Percentiles rank a stretch among this genome's conserved stretches.
These are phyloP conservation scores for Penicillium sp. DNA, from an alignment of 2,329 filamentous ascomycete genomes.

Conservation along the genomic window DNA sequence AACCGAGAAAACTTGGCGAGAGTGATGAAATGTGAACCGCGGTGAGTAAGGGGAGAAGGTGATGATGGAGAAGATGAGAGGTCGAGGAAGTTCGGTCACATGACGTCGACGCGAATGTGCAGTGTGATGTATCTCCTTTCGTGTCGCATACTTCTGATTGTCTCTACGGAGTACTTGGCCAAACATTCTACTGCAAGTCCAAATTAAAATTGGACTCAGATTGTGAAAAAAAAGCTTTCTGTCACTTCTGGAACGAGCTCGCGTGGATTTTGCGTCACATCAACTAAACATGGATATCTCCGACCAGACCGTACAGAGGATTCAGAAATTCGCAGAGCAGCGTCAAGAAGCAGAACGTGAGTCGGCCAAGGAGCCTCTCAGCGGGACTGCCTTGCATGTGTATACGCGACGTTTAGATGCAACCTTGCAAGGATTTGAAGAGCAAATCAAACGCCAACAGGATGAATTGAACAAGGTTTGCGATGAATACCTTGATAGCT, in stretches of 20 bases:
- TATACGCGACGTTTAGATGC: constrained; percentile 57
- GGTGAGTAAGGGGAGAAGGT: constrained; percentile 3
- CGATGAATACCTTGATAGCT: neutral
- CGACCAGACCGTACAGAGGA: constrained; percentile 34
- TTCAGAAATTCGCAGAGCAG: constrained; percentile 37
- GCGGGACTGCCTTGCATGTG: constrained; percentile 30
- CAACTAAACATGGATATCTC: constrained; percentile 31
- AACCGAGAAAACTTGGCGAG: neutral
- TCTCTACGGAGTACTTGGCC: neutral
- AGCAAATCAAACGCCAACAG: constrained; percentile 51
- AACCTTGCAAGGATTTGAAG: constrained; percentile 68
- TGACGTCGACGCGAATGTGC: constrained; percentile 6
- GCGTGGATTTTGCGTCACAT: neutral
- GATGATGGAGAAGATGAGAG: constrained; percentile 3
- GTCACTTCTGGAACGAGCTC: neutral
- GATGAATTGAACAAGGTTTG: constrained; percentile 49
- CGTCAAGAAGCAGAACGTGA: constrained; percentile 38
- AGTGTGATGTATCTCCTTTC: constrained; percentile 2
- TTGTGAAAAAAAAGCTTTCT: neutral
- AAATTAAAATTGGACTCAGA: neutral
- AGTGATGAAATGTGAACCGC: neutral
- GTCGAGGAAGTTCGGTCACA: constrained; percentile 10
- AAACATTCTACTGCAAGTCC: constrained; percentile 1
- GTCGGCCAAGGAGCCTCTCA: constrained; percentile 31
- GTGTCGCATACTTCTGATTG: constrained; percentile 5